Evolutionary conservation across 2,329 filamentous ascomycete genomes (phyloP), one percentile per base, ranked within the genome.

Genomic region (Aspergillus flavus): DNA sequence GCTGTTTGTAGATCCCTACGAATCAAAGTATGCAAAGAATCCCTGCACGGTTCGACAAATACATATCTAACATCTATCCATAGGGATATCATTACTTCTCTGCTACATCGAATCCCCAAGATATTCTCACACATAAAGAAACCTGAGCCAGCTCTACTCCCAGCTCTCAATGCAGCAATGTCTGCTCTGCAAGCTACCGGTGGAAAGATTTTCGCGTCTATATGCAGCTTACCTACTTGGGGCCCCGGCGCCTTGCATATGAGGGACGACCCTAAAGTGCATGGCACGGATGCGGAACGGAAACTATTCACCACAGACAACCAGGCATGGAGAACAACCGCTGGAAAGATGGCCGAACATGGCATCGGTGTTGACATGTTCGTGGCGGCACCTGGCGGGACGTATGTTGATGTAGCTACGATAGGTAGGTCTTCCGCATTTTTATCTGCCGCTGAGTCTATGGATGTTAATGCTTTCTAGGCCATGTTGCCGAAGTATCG

Each of bases 341-440:
- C 93, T 0, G 90, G 91, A 72, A 94, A 93, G 75, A 91, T 98
- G 89, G 91, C 94, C 0, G 89, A 94, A 60, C 86, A 88, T 36
- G 95, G 95, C 36, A 87, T 97, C 63, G 95, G 95, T 60, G 86
- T 92, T 14, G 95, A 99, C 77, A 95, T 98, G 82, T 99, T 99
- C 83, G 84, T 99, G 71, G 94, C 93, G 26, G 90, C 95, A 12
- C 93, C 95, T 1, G 91, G 91, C 53, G 94, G 94, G 57, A 92
- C 91, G 19, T 98, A 97, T 78, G 86, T 97, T 54, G 94, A 98
- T 72, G 89, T 98, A 74, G 94, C 93, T 39, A 97, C 94, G 3
- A 91, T 98, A 70, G 92, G 90, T 91, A 80, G 76, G 86, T 80
- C 21, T 66, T 48, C 57, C 32, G 11, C 16, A 36, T 59, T 58